Evolutionary conservation across 176 grass and related monocot genomes (phyloP).

Genomic region (Eleusine coracana): DNA sequence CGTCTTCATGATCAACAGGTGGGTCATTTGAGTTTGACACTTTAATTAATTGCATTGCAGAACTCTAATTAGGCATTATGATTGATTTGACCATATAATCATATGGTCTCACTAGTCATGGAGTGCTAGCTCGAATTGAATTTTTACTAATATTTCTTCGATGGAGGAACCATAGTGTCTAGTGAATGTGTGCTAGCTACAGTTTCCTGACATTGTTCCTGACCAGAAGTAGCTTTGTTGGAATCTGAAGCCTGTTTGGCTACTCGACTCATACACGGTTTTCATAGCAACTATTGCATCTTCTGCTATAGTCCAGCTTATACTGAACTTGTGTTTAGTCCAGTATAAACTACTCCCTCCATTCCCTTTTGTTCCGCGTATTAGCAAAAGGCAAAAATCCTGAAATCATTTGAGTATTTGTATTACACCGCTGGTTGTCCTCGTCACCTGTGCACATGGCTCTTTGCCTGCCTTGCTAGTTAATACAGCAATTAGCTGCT

Average conservation of each 20-base stretch:
- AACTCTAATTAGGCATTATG: background rate
- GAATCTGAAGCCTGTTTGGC: slow-evolving; percentile 28
- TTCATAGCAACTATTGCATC: slow-evolving; percentile 10
- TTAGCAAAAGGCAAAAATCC: too few species aligned
- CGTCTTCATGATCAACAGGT: slow-evolving; percentile 96
- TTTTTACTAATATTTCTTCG: slow-evolving; percentile 11
- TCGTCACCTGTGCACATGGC: too few species aligned
- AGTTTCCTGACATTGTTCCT: background rate
- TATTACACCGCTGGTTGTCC: too few species aligned
- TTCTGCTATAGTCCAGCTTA: slow-evolving; percentile 5
- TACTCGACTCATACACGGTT: background rate
- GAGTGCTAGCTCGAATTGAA: slow-evolving; percentile 4
- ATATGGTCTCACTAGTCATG: background rate
- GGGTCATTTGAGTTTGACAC: slow-evolving; percentile 1
- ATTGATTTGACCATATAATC: slow-evolving; percentile 9
- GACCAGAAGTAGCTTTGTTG: slow-evolving; percentile 1
- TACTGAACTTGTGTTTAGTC: slow-evolving; percentile 20
- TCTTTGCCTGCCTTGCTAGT: too few species aligned
- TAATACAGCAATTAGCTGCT: too few species aligned
- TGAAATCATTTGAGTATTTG: too few species aligned
- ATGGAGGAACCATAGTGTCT: background rate
- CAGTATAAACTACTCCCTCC: background rate
- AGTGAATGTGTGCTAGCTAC: background rate
- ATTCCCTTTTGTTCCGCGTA: too few species aligned
- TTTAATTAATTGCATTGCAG: background rate